These are phyloP conservation scores for Trichoderma sp. DNA, from an alignment of 2,329 filamentous ascomycete species.

Conservation along the genomic window DNA sequence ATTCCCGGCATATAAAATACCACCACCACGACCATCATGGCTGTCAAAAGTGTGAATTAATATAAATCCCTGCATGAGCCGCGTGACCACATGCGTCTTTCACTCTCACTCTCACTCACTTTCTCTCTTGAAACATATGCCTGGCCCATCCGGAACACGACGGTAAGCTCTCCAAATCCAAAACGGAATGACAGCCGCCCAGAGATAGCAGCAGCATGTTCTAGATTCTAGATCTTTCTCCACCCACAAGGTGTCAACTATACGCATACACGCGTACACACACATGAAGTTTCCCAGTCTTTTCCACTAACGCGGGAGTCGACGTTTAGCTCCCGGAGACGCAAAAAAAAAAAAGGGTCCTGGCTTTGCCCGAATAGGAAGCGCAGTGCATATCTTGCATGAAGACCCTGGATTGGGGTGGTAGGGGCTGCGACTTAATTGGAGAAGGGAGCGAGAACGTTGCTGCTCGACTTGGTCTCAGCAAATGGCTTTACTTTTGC, in stretches of 20 bases:
- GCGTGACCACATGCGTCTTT: constrained; percentile 11
- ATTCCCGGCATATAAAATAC: neutral
- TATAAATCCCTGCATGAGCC: neutral
- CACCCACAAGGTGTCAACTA: neutral
- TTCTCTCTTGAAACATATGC: neutral
- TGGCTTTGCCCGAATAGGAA: constrained; percentile 22
- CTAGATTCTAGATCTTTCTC: constrained; percentile 12
- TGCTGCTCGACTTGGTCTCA: neutral
- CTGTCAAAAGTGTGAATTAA: neutral
- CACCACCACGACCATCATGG: neutral
- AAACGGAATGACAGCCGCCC: neutral
- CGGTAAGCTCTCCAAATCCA: neutral
- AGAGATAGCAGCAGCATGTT: neutral
- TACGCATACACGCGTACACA: neutral
- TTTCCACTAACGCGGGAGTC: neutral
- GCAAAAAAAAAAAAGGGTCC: neutral
- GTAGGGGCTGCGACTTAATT: neutral
- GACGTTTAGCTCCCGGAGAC: neutral
- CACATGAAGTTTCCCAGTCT: neutral
- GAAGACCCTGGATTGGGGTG: neutral
- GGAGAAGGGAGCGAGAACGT: neutral
- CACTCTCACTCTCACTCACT: neutral
- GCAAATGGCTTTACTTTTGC: neutral
- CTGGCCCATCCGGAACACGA: neutral
- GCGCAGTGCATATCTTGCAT: constrained; percentile 18